Conservation (phyloP, 2,329 filamentous ascomycete genomes). For the Cordyceps cicadae region DNA sequence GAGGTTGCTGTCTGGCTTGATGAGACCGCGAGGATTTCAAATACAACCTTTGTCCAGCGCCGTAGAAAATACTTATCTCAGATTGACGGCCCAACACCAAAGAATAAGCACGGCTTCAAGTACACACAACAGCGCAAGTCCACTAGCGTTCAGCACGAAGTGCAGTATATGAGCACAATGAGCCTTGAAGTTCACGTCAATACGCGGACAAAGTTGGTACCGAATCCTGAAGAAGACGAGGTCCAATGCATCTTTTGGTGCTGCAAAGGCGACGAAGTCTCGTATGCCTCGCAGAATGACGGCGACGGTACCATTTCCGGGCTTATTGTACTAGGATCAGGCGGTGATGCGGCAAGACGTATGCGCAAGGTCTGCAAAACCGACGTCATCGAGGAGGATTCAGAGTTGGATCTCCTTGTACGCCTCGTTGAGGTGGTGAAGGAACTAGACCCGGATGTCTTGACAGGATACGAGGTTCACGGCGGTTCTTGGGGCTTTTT, state of each 20-base stretch:
- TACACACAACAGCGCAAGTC: slow-evolving; percentile 70
- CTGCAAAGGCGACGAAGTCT: slow-evolving; percentile 65
- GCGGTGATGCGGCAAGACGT: slow-evolving; percentile 48
- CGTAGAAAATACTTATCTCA: slow-evolving; percentile 56
- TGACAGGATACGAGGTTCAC: slow-evolving; percentile 93
- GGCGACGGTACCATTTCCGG: slow-evolving; percentile 53
- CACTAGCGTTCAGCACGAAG: slow-evolving; percentile 72
- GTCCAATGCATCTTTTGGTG: slow-evolving; percentile 88
- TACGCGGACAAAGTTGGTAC: slow-evolving; percentile 68
- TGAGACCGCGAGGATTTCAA: not conserved
- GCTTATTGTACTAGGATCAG: slow-evolving; percentile 61
- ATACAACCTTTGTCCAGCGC: slow-evolving; percentile 18
- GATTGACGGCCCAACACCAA: slow-evolving; percentile 81
- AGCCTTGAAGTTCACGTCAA: slow-evolving; percentile 90
- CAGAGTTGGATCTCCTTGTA: slow-evolving; percentile 78
- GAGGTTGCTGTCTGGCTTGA: slow-evolving; percentile 47
- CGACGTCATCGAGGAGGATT: slow-evolving; percentile 64
- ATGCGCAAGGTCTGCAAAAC: slow-evolving; percentile 54
- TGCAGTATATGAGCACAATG: slow-evolving; percentile 94
- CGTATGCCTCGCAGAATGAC: slow-evolving; percentile 23
- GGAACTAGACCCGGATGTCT: slow-evolving; percentile 76
- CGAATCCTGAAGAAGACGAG: slow-evolving; percentile 86
- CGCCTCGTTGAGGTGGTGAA: slow-evolving; percentile 83
- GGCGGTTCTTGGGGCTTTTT: slow-evolving; percentile 92
- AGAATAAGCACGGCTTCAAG: slow-evolving; percentile 73